phyloP scores from a whole-genome alignment of 2,329 filamentous ascomycete species.

The Neonectria punicea region DNA sequence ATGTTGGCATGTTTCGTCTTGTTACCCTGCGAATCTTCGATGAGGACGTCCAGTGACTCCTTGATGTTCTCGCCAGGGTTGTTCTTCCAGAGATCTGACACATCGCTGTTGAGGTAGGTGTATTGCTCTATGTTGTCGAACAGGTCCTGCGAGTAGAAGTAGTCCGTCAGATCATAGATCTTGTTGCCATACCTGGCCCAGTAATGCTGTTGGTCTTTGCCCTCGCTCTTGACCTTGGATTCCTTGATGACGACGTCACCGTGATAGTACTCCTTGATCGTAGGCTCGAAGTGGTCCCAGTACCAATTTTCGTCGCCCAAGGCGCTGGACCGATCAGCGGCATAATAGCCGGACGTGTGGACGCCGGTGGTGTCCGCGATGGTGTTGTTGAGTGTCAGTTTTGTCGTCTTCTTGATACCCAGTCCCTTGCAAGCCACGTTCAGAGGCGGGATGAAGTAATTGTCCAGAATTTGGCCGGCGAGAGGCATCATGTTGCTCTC shows the following conservation, averaged over 20 bases:
- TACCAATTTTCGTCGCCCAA: conserved; percentile 82
- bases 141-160: conserved; percentile 79
- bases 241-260: conserved; percentile 82
- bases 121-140: conserved; percentile 67
- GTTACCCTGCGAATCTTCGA: conserved; percentile 61
- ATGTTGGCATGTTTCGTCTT: conserved; percentile 62
- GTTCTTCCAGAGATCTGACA: conserved; percentile 75
- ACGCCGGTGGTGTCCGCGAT: conserved; percentile 63
- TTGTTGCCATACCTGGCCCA: conserved; percentile 83
- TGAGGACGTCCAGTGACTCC: conserved; percentile 66
- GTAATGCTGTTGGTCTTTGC: conserved; percentile 71
- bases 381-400: conserved; percentile 74
- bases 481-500: conserved; percentile 78
- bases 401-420: conserved; percentile 66
- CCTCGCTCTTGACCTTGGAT: conserved; percentile 70
- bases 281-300: conserved; percentile 74
- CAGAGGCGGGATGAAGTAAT: conserved; percentile 87
- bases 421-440: conserved; percentile 78
- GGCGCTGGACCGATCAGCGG: conserved; percentile 65
- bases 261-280: conserved; percentile 87
- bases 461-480: conserved; percentile 80
- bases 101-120: conserved; percentile 75
- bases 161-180: conserved; percentile 92
- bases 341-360: conserved; percentile 76
- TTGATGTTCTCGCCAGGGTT: conserved; percentile 87